Evolutionary conservation across 2,329 filamentous ascomycete species (phyloP).

Genomic region (Colletotrichum trifolii): DNA sequence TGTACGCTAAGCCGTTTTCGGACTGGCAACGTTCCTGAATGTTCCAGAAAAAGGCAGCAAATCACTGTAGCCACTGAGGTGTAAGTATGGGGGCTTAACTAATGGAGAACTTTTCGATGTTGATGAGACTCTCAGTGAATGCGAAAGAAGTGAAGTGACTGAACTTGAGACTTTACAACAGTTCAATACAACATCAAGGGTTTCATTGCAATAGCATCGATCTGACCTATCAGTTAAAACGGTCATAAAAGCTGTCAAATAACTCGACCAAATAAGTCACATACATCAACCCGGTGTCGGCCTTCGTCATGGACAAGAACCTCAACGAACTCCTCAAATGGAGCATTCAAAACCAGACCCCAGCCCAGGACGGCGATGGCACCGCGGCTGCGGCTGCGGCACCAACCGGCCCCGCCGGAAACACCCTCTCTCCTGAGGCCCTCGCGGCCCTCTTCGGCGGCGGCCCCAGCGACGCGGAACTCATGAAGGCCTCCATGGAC

Average conservation of each 20-base stretch:
- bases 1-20: conserved; percentile 42
- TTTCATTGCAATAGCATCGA: neutral
- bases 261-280: neutral
- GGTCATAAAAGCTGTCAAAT: neutral
- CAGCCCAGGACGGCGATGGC: conserved; percentile 41
- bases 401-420: conserved; percentile 46
- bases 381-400: conserved; percentile 45
- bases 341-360: conserved; percentile 65
- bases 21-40: conserved; percentile 50
- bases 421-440: conserved; percentile 73
- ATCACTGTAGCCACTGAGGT: conserved; percentile 29
- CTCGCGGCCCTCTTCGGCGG: conserved; percentile 83
- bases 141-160: conserved; percentile 28
- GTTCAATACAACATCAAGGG: neutral
- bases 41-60: conserved; percentile 50
- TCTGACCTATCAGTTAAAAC: neutral
- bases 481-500: conserved; percentile 88
- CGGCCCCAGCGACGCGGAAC: conserved; percentile 87
- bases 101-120: conserved; percentile 35
- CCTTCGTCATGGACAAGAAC: conserved; percentile 55
- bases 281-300: conserved; percentile 7
- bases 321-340: conserved; percentile 85
- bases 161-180: conserved; percentile 26
- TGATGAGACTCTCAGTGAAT: conserved; percentile 32
- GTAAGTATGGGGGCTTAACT: neutral